Evolutionary conservation across 345 rosid species (phyloP).

Genomic region (Excoecaria cochinchinensis): DNA sequence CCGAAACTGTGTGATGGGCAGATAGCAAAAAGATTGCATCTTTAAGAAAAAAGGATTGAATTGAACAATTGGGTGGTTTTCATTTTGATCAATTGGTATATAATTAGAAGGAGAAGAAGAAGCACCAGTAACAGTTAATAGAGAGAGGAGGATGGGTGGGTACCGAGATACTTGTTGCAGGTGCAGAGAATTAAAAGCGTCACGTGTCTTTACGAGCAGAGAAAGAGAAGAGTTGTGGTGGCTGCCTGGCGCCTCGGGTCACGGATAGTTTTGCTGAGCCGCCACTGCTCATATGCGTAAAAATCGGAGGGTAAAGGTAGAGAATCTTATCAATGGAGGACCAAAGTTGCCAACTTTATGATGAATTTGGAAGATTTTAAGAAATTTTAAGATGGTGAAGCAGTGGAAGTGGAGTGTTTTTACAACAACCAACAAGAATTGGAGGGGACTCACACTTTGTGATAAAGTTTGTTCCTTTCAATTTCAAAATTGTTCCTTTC

Average conservation of each 20-base stretch:
- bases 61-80: background rate
- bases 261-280: background rate
- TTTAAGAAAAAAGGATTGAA: background rate
- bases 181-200: background rate
- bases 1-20: background rate
- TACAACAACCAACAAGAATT: background rate
- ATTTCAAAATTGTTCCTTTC: background rate
- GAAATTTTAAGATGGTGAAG: no score
- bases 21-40: background rate
- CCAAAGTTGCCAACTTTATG: background rate
- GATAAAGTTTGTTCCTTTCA: background rate
- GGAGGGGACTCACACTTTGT: background rate
- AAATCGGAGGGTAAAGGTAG: no score
- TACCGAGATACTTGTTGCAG: background rate
- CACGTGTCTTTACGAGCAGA: background rate
- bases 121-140: slow-evolving; percentile 6
- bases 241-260: background rate
- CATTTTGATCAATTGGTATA: background rate
- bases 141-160: background rate
- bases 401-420: no score
- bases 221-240: background rate
- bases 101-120: background rate
- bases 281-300: background rate
- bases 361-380: background rate
- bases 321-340: background rate